phyloP scores from a whole-genome alignment of 1,139 yeast species.

The Groenewaldozyma auringiensis region DNA sequence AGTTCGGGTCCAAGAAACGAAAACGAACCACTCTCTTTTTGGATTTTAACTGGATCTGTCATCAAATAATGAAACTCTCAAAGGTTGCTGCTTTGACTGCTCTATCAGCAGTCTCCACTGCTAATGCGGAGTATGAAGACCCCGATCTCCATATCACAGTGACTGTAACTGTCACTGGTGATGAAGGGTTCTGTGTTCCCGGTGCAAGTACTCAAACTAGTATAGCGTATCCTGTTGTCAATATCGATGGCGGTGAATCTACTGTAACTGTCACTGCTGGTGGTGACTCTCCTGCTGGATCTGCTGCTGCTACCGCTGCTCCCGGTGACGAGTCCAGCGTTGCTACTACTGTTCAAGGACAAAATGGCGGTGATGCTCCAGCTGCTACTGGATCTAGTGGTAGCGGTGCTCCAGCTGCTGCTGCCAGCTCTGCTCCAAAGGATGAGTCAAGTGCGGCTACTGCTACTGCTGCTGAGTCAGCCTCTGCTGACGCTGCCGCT shows the following conservation, averaged over 20 bases:
- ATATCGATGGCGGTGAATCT: constrained; percentile 18
- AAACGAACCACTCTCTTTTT: too few species aligned
- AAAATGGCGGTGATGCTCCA: constrained; percentile 4
- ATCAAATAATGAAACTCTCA: not conserved
- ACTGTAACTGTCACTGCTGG: constrained; percentile 11
- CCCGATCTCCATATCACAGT: constrained; percentile 15
- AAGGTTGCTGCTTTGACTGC: not conserved
- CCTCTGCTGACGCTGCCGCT: constrained; percentile 17
- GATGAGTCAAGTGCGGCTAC: constrained; percentile 7
- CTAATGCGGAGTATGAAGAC: not conserved
- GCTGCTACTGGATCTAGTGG: constrained; percentile 17
- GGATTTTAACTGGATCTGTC: too few species aligned
- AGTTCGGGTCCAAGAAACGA: too few species aligned
- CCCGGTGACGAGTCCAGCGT: constrained; percentile 1
- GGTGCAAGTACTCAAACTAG: constrained; percentile 10
- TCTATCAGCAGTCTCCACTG: not conserved
- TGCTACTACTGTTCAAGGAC: not conserved
- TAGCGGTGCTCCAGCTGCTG: constrained; percentile 2
- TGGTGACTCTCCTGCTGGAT: constrained; percentile 4
- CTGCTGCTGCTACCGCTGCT: constrained; percentile 9
- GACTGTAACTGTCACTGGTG: constrained; percentile 21
- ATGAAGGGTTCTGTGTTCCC: constrained; percentile 15
- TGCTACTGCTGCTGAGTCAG: constrained; percentile 17
- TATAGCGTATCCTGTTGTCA: constrained; percentile 20
- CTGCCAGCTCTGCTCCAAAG: constrained; percentile 11